phyloP scores from a whole-genome alignment of 2,329 filamentous ascomycete genomes.

The Lachnellula cervina region DNA sequence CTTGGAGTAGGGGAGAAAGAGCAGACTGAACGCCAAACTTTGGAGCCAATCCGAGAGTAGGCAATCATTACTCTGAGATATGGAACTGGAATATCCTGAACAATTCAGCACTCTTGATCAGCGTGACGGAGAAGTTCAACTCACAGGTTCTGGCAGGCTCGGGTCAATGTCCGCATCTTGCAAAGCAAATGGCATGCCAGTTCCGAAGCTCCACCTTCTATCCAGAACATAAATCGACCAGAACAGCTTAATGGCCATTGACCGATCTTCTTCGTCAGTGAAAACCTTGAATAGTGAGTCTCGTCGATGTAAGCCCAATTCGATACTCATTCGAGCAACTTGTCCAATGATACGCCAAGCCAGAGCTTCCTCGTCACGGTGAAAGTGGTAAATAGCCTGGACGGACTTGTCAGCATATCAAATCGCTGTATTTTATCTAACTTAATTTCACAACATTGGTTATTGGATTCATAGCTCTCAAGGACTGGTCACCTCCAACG shows the following conservation, averaged over 20 bases:
- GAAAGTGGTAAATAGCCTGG: conserved; percentile 73
- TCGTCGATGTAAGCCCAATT: conserved; percentile 76
- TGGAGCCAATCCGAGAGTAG: conserved; percentile 77
- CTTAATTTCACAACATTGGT: neutral
- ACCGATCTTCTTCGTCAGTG: conserved; percentile 61
- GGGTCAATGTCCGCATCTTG: conserved; percentile 84
- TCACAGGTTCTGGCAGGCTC: conserved; percentile 71
- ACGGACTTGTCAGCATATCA: conserved; percentile 34
- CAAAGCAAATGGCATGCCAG: conserved; percentile 78
- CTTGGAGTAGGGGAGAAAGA: conserved; percentile 18
- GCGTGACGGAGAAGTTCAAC: conserved; percentile 23
- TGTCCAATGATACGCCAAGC: conserved; percentile 86
- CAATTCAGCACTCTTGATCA: conserved; percentile 9
- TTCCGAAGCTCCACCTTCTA: conserved; percentile 83
- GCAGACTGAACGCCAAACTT: conserved; percentile 74
- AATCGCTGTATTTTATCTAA: neutral
- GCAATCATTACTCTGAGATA: conserved; percentile 81
- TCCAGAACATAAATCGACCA: conserved; percentile 87
- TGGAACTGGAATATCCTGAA: conserved; percentile 37
- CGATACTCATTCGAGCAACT: conserved; percentile 71
- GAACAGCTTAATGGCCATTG: conserved; percentile 66
- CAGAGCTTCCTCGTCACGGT: conserved; percentile 78
- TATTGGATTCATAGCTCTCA: too few relatives aligned
- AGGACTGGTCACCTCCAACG: too few relatives aligned
- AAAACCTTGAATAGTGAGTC: conserved; percentile 67